Evolutionary conservation across 2,329 filamentous ascomycete genomes (phyloP).

Genomic region (Arthrobotrys megalospora): DNA sequence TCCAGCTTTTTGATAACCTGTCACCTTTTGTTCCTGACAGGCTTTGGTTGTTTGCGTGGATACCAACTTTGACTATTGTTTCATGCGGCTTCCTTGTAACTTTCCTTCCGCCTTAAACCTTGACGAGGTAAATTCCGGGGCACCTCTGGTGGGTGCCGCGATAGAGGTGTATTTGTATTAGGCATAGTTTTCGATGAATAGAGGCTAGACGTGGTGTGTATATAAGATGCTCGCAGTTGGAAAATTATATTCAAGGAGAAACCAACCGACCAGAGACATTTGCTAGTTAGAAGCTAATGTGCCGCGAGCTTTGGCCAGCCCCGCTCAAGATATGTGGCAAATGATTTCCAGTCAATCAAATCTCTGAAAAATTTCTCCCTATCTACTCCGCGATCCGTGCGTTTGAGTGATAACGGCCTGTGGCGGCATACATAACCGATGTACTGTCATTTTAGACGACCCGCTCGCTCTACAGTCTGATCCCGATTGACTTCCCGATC

Average conservation of each 20-base stretch:
- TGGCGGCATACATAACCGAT: slow-evolving; percentile 18
- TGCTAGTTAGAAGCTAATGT: not conserved
- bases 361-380: not conserved
- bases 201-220: slow-evolving; percentile 5
- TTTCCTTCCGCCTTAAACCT: not conserved
- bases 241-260: slow-evolving; percentile 5
- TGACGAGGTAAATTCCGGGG: slow-evolving; percentile 13
- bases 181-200: slow-evolving; percentile 3
- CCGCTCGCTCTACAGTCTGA: slow-evolving; percentile 25
- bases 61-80: slow-evolving; percentile 19
- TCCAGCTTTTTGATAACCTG: slow-evolving; percentile 25
- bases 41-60: slow-evolving; percentile 16
- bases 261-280: not conserved
- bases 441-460: slow-evolving; percentile 27
- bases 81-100: slow-evolving; percentile 6
- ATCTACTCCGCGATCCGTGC: slow-evolving; percentile 22
- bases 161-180: slow-evolving; percentile 1
- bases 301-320: slow-evolving; percentile 4
- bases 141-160: slow-evolving; percentile 4
- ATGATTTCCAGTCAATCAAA: not conserved
- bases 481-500: slow-evolving; percentile 37
- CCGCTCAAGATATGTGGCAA: not conserved
- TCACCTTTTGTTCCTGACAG: slow-evolving; percentile 4
- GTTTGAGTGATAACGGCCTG: slow-evolving; percentile 32
- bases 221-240: slow-evolving; percentile 6